These are phyloP conservation scores for Vitis hybrid DNA, from an alignment of 177 flowering plant species.

Conservation along the genomic window DNA sequence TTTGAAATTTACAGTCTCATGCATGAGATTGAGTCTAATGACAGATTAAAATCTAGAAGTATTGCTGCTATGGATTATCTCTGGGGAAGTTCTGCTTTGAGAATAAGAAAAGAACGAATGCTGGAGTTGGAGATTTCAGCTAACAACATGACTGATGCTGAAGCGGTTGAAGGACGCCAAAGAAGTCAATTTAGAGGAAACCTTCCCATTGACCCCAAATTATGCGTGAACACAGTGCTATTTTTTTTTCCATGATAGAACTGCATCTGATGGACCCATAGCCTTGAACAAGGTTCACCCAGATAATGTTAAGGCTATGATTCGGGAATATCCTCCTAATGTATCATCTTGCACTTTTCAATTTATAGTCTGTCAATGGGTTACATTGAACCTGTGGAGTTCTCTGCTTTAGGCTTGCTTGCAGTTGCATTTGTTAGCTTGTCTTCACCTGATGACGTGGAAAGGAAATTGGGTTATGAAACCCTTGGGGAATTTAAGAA, in stretches of 20 bases:
- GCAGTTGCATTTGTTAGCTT: conserved; percentile 76
- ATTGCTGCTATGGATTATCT: conserved; percentile 66
- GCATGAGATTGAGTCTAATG: conserved; percentile 49
- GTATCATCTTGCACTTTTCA: conserved; percentile 65
- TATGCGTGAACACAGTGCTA: conserved; percentile 59
- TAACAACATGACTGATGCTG: conserved; percentile 25
- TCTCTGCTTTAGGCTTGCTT: conserved; percentile 83
- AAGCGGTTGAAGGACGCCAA: conserved; percentile 45
- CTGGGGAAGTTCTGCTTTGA: conserved; percentile 78
- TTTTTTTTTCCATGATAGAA: conserved; percentile 56
- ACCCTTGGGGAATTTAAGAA: conserved; percentile 27
- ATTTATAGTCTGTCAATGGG: conserved; percentile 64
- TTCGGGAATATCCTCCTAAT: conserved; percentile 24
- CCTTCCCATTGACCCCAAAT: conserved; percentile 62
- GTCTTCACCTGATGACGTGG: conserved; percentile 70
- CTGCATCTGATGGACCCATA: conserved; percentile 16
- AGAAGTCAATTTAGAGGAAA: conserved; percentile 73
- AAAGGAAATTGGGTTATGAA: conserved; percentile 37
- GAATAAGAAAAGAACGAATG: conserved; percentile 43
- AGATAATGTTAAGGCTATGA: conserved; percentile 18
- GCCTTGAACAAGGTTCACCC: conserved; percentile 22
- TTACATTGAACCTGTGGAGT: conserved; percentile 76
- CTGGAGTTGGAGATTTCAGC: conserved; percentile 36
- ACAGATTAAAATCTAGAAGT: conserved; percentile 28
- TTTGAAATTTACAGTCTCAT: conserved; percentile 69